Evolutionary conservation across 1,139 yeast genomes (phyloP), one percentile per base, ranked within the genome.

Genomic region (Debaryomyces singareniensis): DNA sequence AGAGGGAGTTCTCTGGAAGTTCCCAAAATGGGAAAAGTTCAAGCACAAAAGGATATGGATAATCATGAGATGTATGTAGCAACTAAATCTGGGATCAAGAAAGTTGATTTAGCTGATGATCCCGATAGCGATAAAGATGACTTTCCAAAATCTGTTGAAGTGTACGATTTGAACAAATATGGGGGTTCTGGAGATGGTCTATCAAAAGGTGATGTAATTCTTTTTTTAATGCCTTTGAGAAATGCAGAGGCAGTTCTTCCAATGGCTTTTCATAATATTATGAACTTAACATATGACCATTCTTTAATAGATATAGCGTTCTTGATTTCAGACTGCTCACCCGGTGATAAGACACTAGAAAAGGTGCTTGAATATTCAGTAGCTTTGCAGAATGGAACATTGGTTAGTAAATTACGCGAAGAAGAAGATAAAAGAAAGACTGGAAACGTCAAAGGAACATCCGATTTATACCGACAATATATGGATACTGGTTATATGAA

Each of bases 231-330:
- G 53, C 96, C 96, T 2, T 60, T 86, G 36, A 68, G 94, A 48
- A 82, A 86, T 48, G 95, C 95, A 1, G 89, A 81, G 44, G 66
- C 71, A 25, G 91, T 84, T 15, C 59, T 86, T 35, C 87, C 93
- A 6, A 66, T 84, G 65, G 86, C 89, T 61, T 84, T 86, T 58
- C 80, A 80, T 47, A 83, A 85, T 54, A 59, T 86, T 51, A 81
- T 82, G 86, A 84, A 84, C 51, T 63, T 86, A 52, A 81, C 94
- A 2, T 86, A 86, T 51, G 87, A 86, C 35, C 96, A 86, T 51
- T 68, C 73, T 16, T 61, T 83, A 40, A 80, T 86, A 35, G 96
- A 86, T 55, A 65, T 86, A 40, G 94, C 91, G 18, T 85, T 86
- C 48, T 64, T 86, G 47, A 91, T 86, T 5, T 79, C 91, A 32